These are phyloP conservation scores for Citropsis articulata DNA, from an alignment of 345 rosid species.

Conservation along the genomic window DNA sequence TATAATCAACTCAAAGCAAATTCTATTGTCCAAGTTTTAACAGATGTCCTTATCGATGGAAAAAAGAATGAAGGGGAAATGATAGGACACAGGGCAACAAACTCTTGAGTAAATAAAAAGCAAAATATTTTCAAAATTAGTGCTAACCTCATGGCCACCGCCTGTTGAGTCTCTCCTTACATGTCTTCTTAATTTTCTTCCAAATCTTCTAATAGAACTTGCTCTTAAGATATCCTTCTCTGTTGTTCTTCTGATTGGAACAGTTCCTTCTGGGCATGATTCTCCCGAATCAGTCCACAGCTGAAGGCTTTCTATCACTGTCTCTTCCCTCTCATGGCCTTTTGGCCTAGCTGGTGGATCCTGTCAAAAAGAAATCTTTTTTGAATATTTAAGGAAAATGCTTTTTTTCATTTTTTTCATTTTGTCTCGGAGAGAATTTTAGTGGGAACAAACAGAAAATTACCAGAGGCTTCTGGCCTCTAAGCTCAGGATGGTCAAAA, in stretches of 20 bases:
- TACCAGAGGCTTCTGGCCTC: constrained; percentile 77
- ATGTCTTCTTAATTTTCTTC: constrained; percentile 56
- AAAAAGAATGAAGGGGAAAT: background rate
- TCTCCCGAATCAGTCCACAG: constrained; percentile 78
- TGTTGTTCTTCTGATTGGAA: constrained; percentile 83
- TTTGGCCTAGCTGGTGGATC: constrained; percentile 64
- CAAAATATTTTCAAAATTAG: constrained; percentile 2
- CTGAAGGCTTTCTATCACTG: constrained; percentile 50
- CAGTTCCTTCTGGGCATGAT: constrained; percentile 77
- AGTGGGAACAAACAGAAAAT: background rate
- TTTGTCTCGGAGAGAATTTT: background rate
- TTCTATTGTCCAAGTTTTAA: background rate
- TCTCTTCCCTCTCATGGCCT: constrained; percentile 38
- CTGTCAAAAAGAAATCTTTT: constrained; percentile 33
- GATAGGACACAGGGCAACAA: background rate
- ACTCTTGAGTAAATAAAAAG: background rate
- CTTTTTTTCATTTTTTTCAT: background rate
- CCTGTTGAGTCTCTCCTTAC: constrained; percentile 92
- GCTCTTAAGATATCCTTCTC: constrained; percentile 72
- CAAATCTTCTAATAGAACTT: constrained; percentile 60
- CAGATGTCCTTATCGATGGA: background rate
- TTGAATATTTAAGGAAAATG: background rate
- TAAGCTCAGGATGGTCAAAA: constrained; percentile 84
- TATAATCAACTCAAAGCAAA: background rate
- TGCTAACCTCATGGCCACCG: constrained; percentile 85